phyloP scores from a whole-genome alignment of 352 stramenopile genomes.

The Saprolegnia diclina region DNA sequence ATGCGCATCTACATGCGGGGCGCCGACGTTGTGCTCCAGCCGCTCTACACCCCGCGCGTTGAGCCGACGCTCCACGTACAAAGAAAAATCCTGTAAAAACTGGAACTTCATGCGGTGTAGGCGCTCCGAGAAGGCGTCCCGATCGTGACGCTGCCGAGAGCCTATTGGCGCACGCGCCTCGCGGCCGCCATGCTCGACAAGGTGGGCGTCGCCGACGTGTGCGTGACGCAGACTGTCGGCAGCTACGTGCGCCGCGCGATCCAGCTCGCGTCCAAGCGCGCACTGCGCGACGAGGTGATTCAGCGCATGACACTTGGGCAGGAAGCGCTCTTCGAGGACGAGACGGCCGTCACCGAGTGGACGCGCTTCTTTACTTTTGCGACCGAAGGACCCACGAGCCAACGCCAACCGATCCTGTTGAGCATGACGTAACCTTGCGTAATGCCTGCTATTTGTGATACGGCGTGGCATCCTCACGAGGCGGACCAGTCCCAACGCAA shows the following conservation, averaged over 20 bases:
- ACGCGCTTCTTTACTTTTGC: slow-evolving; percentile 63
- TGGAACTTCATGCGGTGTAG: background rate
- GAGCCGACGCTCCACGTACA: slow-evolving; percentile 4
- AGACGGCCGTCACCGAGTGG: slow-evolving; percentile 52
- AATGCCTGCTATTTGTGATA: too few species aligned
- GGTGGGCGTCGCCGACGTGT: slow-evolving; percentile 45
- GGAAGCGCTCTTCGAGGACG: slow-evolving; percentile 40
- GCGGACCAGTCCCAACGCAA: too few species aligned
- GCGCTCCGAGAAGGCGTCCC: slow-evolving; percentile 55
- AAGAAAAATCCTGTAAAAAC: background rate
- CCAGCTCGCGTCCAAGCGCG: slow-evolving; percentile 40
- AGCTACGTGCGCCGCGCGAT: slow-evolving; percentile 53
- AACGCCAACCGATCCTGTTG: too few species aligned
- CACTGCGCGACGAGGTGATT: slow-evolving; percentile 46
- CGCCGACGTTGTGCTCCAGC: slow-evolving; percentile 43
- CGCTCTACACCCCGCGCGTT: slow-evolving; percentile 7
- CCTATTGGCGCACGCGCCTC: slow-evolving; percentile 58
- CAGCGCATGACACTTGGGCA: background rate
- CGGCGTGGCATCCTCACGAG: too few species aligned
- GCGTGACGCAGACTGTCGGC: slow-evolving; percentile 41
- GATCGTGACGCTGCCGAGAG: slow-evolving; percentile 51
- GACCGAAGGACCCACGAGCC: background rate
- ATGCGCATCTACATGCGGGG: slow-evolving; percentile 43
- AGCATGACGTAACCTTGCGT: too few species aligned
- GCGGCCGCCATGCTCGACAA: slow-evolving; percentile 60